phyloP scores from a whole-genome alignment of 78 protist species.

The Dictyostelium intermedium region DNA sequence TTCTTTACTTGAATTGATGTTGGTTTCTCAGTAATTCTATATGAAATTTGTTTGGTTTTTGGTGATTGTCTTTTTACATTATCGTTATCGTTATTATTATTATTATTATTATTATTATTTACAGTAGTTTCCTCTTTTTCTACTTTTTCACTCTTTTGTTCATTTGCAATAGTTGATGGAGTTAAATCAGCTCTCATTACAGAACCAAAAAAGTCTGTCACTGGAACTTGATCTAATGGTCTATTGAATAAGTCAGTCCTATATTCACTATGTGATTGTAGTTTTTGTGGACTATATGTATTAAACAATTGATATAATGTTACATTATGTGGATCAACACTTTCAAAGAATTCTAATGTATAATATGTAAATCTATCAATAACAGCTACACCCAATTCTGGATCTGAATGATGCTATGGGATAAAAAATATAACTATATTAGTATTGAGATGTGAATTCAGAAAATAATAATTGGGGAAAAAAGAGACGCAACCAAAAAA shows the following conservation, averaged over 20 bases:
- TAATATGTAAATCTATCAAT: constrained; percentile 93
- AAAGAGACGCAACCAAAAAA: not conserved
- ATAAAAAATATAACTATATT: not conserved
- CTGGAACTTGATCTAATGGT: constrained; percentile 78
- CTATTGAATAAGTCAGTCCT: constrained; percentile 69
- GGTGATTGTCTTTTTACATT: not conserved
- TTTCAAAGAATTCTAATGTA: constrained; percentile 84
- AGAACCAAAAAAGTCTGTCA: constrained; percentile 85
- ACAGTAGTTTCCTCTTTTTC: not conserved
- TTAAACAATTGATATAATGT: constrained; percentile 41
- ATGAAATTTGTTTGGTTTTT: constrained; percentile 11
- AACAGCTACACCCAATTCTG: constrained; percentile 85
- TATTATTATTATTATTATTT: not conserved
- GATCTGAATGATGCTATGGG: constrained; percentile 87
- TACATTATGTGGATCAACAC: constrained; percentile 70
- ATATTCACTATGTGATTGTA: constrained; percentile 75
- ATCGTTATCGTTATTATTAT: not conserved
- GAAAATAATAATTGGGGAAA: not conserved
- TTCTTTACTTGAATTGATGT: not conserved
- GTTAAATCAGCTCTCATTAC: constrained; percentile 80
- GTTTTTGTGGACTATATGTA: constrained; percentile 39
- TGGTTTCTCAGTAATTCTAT: constrained; percentile 6
- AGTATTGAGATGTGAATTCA: too few species aligned
- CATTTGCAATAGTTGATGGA: not conserved
- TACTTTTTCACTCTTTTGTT: not conserved